Base-by-base conservation (phyloP, 2,329 filamentous ascomycete species). In the Camptophora hylomeconis region DNA sequence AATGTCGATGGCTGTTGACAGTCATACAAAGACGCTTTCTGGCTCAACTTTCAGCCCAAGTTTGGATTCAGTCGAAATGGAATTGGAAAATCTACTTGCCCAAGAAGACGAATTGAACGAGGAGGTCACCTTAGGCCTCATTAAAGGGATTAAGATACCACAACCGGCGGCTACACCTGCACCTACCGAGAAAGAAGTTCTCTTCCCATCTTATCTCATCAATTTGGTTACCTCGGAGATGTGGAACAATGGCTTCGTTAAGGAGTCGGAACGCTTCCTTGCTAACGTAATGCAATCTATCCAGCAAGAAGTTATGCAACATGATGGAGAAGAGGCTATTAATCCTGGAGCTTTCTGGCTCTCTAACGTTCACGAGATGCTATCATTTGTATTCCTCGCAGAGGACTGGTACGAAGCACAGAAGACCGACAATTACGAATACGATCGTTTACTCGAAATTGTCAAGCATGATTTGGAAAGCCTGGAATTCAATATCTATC, bases 191-290 rank as follows among this genome's bases (percentile, higher is more conserved):
- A 98, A 98, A 63, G 89, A 98, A 56, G 87, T 98, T 13, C 68
- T 98, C 29, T 98, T 98, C 76, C 89, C 89, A 18, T 87, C 89
- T 7, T 98, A 95, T 56, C 75, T 98, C 46, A 98, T 98, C 65
- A 98, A 98, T 57, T 69, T 98, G 37, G 89, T 98, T 40, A 98
- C 89, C 8, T 95, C 86, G 10, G 89, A 98, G 63, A 98, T 98
- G 89, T 98, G 89, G 89, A 98, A 98, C 65, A 98, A 98, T 48
- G 89, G 89, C 25, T 98, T 94, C 51, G 89, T 98, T 46, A 98
- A 98, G 65, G 89, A 98, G 59, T 95, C 89, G 3, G 89, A 98
- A 60, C 80, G 87, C 31, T 98, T 98, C 71, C 68, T 98, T 39
- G 89, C 89, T 50, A 98, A 95, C 48, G 89, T 98, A 41, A 98